These are phyloP conservation scores for Takakia lepidozioides DNA, from an alignment of 225 moss, liverwort and hornwort species.

Conservation along the genomic window DNA sequence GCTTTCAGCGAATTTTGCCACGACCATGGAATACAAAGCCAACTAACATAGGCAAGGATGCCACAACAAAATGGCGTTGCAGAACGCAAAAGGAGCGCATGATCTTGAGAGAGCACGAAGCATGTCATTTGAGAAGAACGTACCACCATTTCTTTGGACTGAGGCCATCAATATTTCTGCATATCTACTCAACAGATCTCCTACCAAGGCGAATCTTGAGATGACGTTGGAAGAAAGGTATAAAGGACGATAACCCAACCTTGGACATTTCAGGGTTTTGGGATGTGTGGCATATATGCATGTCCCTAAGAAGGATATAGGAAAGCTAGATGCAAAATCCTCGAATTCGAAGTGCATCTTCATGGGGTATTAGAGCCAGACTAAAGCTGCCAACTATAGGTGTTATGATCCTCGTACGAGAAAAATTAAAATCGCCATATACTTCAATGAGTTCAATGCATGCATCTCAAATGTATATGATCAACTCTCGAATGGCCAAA, in stretches of 20 bases:
- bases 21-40: not conserved
- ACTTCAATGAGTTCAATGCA: not conserved
- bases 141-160: not conserved
- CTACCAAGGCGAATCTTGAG: conserved; percentile 4
- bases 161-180: not conserved
- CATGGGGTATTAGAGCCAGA: not conserved
- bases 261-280: too few relatives aligned
- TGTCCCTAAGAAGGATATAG: too few relatives aligned
- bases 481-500: too few relatives aligned
- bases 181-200: not conserved
- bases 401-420: not conserved
- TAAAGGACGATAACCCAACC: too few relatives aligned
- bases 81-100: not conserved
- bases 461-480: not conserved
- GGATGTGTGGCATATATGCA: too few relatives aligned
- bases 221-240: too few relatives aligned
- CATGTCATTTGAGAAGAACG: too few relatives aligned
- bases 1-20: not conserved
- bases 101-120: not conserved
- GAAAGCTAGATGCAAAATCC: too few relatives aligned
- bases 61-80: conserved; percentile 7
- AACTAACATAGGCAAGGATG: not conserved
- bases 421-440: not conserved
- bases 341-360: too few relatives aligned
- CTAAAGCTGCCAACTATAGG: conserved; percentile 1